Evolutionary conservation across 164 flowering plant genomes (phyloP).

Genomic region (Macadamia tetraphylla): DNA sequence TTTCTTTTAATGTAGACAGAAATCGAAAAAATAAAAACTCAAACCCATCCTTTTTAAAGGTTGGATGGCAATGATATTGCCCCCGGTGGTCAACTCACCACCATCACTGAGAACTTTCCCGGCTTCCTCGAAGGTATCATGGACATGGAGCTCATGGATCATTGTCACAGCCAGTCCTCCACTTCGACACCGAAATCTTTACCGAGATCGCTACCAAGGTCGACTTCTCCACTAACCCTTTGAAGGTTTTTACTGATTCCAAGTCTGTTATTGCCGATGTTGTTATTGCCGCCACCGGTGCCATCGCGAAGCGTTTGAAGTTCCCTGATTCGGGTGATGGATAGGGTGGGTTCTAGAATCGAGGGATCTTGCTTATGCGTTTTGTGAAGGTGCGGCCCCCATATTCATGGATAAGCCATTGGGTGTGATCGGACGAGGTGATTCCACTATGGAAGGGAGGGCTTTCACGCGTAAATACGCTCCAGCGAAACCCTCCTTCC

Average conservation of each 20-base stretch:
- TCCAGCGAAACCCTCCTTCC: too few relatives aligned
- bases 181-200: conserved; percentile 66
- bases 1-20: too few relatives aligned
- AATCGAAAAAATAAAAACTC: conserved; percentile 31
- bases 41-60: conserved; percentile 91
- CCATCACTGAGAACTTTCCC: conserved; percentile 95
- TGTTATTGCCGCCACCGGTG: conserved; percentile 82
- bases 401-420: conserved; percentile 75
- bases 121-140: conserved; percentile 82
- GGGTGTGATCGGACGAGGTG: conserved; percentile 95
- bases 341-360: conserved; percentile 66
- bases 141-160: conserved; percentile 70
- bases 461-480: conserved; percentile 6
- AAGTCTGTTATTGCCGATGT: conserved; percentile 66
- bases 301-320: conserved; percentile 63
- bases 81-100: conserved; percentile 97
- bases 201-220: conserved; percentile 75
- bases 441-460: conserved; percentile 95
- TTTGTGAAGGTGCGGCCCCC: conserved; percentile 83
- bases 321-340: conserved; percentile 64
- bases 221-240: conserved; percentile 58
- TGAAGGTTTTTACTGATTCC: conserved; percentile 48
- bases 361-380: conserved; percentile 87
- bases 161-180: conserved; percentile 57
- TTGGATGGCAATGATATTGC: conserved; percentile 94